These are phyloP conservation scores for Macrophomina pseudophaseolina DNA, from an alignment of 2,329 filamentous ascomycete species.

Conservation along the genomic window DNA sequence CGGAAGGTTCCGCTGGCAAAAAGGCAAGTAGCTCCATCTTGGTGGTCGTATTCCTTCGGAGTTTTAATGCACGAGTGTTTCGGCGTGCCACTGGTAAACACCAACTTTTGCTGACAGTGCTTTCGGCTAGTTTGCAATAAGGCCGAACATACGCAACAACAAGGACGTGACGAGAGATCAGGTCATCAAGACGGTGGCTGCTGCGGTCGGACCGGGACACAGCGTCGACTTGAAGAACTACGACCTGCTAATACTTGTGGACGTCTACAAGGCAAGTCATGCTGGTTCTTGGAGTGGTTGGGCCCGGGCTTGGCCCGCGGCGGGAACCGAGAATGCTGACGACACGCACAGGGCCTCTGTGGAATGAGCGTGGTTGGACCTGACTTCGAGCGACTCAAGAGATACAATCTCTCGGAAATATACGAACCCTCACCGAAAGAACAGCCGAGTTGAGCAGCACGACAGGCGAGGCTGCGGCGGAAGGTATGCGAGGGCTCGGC, in stretches of 20 bases:
- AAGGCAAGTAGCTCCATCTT: slow-evolving; percentile 53
- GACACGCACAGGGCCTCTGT: slow-evolving; percentile 65
- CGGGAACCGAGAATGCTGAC: slow-evolving; percentile 28
- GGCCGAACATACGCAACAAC: slow-evolving; percentile 77
- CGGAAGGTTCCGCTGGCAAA: slow-evolving; percentile 51
- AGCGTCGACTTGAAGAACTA: slow-evolving; percentile 79
- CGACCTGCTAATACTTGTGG: slow-evolving; percentile 78
- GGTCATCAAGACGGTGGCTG: slow-evolving; percentile 74
- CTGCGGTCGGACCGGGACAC: slow-evolving; percentile 68
- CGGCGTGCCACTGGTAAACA: slow-evolving; percentile 8
- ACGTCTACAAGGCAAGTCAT: slow-evolving; percentile 74
- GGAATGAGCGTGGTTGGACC: slow-evolving; percentile 79
- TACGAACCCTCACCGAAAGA: slow-evolving; percentile 58
- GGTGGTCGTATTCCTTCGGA: background rate
- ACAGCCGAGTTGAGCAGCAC: slow-evolving; percentile 29
- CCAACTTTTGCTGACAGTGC: slow-evolving; percentile 7
- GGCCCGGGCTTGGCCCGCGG: background rate
- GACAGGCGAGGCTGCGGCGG: background rate
- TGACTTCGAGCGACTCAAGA: slow-evolving; percentile 75
- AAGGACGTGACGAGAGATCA: slow-evolving; percentile 68
- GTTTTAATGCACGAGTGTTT: background rate
- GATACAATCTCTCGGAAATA: slow-evolving; percentile 78
- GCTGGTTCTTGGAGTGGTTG: slow-evolving; percentile 19
- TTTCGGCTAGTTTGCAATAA: slow-evolving; percentile 75
- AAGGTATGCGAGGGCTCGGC: background rate